These are phyloP conservation scores for Aspergillus sp. DNA, from an alignment of 2,329 filamentous ascomycete species.

Conservation along the genomic window DNA sequence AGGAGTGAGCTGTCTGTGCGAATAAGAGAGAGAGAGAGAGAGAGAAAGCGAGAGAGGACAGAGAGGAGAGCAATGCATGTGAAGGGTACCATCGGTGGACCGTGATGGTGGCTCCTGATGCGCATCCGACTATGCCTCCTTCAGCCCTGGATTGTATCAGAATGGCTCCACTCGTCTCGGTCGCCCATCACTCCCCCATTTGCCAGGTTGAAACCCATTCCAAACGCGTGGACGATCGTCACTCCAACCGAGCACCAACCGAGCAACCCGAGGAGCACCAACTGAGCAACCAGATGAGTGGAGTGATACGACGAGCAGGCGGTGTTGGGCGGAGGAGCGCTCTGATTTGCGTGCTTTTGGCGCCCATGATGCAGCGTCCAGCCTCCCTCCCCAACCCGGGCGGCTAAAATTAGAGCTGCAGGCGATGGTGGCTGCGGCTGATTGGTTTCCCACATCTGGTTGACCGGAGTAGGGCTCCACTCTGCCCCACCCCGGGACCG, in stretches of 20 bases:
- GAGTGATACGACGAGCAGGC: constrained; percentile 2
- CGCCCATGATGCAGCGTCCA: constrained; percentile 30
- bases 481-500: neutral
- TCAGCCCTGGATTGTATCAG: constrained; percentile 13
- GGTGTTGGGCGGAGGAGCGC: constrained; percentile 17
- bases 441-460: constrained; percentile 20
- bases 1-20: too few relatives aligned
- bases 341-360: constrained; percentile 32
- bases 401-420: constrained; percentile 40
- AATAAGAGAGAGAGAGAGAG: neutral
- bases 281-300: too few relatives aligned
- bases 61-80: neutral
- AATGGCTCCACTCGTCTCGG: constrained; percentile 4
- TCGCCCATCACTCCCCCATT: constrained; percentile 5
- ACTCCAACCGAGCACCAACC: neutral
- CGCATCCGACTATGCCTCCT: constrained; percentile 8
- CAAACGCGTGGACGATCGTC: neutral
- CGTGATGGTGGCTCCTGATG: constrained; percentile 10
- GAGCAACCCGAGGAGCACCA: too few relatives aligned
- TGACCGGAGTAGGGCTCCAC: constrained; percentile 7
- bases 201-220: neutral
- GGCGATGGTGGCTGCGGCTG: constrained; percentile 16
- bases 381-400: constrained; percentile 22
- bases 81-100: neutral
- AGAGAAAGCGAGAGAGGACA: too few relatives aligned